Conservation (phyloP, 768 basidiomycete genomes). For the Mycena metata region DNA sequence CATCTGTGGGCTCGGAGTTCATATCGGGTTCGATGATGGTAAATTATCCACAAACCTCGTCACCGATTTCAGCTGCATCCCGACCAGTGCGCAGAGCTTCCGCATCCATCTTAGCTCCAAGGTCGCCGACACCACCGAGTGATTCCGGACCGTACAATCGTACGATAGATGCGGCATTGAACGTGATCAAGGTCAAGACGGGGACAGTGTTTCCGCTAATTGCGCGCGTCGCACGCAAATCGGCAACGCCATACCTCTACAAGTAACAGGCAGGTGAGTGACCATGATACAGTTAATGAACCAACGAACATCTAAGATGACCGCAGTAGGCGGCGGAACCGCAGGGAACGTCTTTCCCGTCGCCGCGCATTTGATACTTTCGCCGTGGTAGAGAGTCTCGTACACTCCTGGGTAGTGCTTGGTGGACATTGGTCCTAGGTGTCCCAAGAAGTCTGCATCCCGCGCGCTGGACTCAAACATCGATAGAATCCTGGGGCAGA, state of each 20-base stretch:
- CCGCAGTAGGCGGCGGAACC: neutral
- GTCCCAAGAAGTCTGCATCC: neutral
- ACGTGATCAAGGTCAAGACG: constrained; percentile 5
- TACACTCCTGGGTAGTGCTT: neutral
- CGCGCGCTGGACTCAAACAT: neutral
- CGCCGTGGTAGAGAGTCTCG: neutral
- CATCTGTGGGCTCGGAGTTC: neutral
- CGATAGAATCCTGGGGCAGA: constrained; percentile 3
- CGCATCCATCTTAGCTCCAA: neutral
- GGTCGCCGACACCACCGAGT: constrained; percentile 13
- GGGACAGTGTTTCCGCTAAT: constrained; percentile 11
- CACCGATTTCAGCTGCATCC: neutral
- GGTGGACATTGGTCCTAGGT: neutral
- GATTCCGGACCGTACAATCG: constrained; percentile 8
- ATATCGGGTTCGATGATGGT: neutral
- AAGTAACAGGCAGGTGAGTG: too few relatives aligned
- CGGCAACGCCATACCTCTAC: too few relatives aligned
- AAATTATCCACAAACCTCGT: constrained; percentile 3
- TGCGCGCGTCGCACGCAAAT: constrained; percentile 4
- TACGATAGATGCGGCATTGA: neutral
- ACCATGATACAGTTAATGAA: neutral
- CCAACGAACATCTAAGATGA: constrained; percentile 17
- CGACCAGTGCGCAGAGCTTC: constrained; percentile 13
- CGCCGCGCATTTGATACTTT: constrained; percentile 13
- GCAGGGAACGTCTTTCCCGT: constrained; percentile 16